Percentiles rank a stretch among this genome's conserved stretches.
Conservation (phyloP, 2,329 filamentous ascomycete genomes). For the Nothopassalora personata region DNA sequence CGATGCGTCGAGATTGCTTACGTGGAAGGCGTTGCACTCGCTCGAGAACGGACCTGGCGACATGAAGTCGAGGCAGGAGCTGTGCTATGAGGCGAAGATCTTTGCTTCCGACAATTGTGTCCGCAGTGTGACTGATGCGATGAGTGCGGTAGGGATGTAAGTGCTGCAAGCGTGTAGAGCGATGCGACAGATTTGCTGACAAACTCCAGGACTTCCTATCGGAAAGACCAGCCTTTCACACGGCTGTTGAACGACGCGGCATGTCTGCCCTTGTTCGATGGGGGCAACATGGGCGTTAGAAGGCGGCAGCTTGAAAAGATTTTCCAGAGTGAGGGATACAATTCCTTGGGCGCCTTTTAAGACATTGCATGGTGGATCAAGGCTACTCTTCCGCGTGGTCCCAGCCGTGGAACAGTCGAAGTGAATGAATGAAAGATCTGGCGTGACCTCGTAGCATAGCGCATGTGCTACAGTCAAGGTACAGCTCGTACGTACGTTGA, state of each 20-base stretch:
- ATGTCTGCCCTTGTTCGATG: conserved; percentile 49
- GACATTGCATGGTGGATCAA: neutral
- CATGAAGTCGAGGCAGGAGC: conserved; percentile 40
- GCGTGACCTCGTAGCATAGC: no score
- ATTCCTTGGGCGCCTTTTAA: conserved; percentile 37
- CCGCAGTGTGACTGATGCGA: conserved; percentile 46
- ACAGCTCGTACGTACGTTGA: no score
- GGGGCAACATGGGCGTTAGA: conserved; percentile 51
- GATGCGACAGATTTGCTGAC: conserved; percentile 16
- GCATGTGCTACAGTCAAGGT: no score
- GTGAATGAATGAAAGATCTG: no score
- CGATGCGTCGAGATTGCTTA: conserved; percentile 47
- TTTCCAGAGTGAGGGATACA: conserved; percentile 42
- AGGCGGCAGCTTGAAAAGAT: conserved; percentile 46
- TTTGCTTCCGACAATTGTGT: conserved; percentile 48
- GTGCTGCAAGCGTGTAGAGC: conserved; percentile 6
- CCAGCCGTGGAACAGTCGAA: no score
- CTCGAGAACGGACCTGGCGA: conserved; percentile 41
- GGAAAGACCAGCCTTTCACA: conserved; percentile 39
- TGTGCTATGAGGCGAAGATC: conserved; percentile 49
- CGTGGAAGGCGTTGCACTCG: conserved; percentile 48
- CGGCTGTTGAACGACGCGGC: conserved; percentile 44
- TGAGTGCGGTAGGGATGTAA: conserved; percentile 49
- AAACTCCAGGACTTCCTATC: conserved; percentile 36
- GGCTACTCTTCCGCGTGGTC: neutral